A percentile compares a stretch with the other conserved stretches of the same genome.
Evolutionary conservation across 768 basidiomycete genomes (phyloP).

Genomic region (Hericium alpestre): DNA sequence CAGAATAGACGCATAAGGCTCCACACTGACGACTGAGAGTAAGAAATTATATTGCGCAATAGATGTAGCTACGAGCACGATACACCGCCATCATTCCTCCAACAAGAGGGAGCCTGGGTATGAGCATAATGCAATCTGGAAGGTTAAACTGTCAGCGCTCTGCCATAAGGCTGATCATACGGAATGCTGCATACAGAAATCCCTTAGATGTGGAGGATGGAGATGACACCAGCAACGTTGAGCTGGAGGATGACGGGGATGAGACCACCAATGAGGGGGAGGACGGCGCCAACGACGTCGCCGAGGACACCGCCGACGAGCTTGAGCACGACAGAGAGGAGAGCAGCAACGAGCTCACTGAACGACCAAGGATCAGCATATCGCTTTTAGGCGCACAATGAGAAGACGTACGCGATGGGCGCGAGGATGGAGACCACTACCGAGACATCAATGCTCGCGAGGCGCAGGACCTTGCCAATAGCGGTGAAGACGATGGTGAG

Average conservation of each 20-base stretch:
- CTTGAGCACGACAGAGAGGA: background rate
- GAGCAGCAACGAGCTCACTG: background rate
- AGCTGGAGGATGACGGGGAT: background rate
- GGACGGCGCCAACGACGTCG: background rate
- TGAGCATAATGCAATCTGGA: too few species aligned
- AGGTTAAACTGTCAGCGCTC: too few species aligned
- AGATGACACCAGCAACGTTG: background rate
- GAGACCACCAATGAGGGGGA: background rate
- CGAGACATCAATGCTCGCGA: background rate
- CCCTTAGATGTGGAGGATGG: background rate
- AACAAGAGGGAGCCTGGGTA: too few species aligned
- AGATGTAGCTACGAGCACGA: too few species aligned
- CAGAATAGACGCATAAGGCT: too few species aligned
- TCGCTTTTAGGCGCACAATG: background rate
- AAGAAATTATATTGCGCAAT: too few species aligned
- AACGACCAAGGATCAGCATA: background rate
- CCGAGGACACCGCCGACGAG: constrained; percentile 1
- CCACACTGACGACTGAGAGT: too few species aligned
- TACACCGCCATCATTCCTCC: too few species aligned
- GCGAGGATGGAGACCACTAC: background rate
- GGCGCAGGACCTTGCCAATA: background rate
- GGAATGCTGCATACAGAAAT: background rate
- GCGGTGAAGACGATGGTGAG: background rate
- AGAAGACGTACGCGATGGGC: background rate
- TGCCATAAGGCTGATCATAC: background rate